These are phyloP conservation scores for Xylariales sp. DNA, from an alignment of 2,329 filamentous ascomycete genomes.

Conservation along the genomic window DNA sequence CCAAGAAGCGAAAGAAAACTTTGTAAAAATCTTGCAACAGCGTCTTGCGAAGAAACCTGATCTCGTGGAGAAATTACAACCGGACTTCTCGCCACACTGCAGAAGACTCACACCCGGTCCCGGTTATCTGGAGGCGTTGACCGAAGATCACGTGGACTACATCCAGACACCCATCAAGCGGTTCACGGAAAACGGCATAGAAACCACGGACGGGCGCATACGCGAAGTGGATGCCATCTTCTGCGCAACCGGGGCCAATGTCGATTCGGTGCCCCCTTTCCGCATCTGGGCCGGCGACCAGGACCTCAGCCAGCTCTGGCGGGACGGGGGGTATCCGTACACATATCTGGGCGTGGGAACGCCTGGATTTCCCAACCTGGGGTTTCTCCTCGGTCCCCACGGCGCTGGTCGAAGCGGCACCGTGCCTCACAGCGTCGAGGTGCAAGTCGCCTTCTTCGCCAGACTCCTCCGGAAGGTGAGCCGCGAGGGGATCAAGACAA, in stretches of 20 bases:
- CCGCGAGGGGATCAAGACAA: constrained; percentile 72
- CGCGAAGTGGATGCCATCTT: constrained; percentile 73
- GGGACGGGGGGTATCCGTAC: constrained; percentile 70
- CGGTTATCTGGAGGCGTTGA: constrained; percentile 74
- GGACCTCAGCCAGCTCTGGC: constrained; percentile 68
- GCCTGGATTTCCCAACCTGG: constrained; percentile 74
- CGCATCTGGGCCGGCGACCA: constrained; percentile 66
- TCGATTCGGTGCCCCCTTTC: constrained; percentile 69
- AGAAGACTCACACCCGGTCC: constrained; percentile 73
- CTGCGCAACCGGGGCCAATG: constrained; percentile 75
- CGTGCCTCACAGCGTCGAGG: constrained; percentile 74
- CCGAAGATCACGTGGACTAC: constrained; percentile 70
- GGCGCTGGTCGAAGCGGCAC: constrained; percentile 71
- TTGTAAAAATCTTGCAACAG: constrained; percentile 61
- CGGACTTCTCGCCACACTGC: constrained; percentile 73
- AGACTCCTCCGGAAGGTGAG: constrained; percentile 75
- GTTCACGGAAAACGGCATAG: constrained; percentile 70
- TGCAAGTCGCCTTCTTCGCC: constrained; percentile 72
- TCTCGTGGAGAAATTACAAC: constrained; percentile 66
- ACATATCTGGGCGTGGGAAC: constrained; percentile 74
- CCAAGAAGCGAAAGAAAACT: constrained; percentile 59
- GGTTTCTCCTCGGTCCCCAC: constrained; percentile 73
- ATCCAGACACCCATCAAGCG: constrained; percentile 67
- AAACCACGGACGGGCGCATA: constrained; percentile 66
- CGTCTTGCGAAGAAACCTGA: constrained; percentile 66